Evolutionary conservation across 495 filamentous ascomycete species (phyloP).

Genomic region (Clohesyomyces aquaticus): DNA sequence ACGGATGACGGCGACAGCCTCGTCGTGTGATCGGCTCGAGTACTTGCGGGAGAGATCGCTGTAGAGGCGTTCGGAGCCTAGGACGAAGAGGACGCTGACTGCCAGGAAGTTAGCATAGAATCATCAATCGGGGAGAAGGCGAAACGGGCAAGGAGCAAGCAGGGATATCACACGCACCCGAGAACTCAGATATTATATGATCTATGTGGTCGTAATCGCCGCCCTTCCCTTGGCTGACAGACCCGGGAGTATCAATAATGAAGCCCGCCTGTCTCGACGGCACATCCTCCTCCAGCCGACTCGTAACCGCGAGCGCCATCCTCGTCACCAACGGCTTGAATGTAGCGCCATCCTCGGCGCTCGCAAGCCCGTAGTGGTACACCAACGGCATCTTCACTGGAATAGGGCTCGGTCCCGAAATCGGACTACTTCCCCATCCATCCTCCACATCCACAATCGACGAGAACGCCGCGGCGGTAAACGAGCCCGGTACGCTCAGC

Average conservation of each 20-base stretch:
- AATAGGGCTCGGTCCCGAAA: conserved; percentile 81
- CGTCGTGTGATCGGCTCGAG: conserved; percentile 65
- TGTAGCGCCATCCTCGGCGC: conserved; percentile 73
- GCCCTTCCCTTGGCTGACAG: conserved; percentile 63
- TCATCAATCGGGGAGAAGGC: not conserved
- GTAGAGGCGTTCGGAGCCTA: conserved; percentile 82
- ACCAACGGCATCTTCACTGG: conserved; percentile 90
- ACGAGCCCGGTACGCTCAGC: conserved; percentile 79
- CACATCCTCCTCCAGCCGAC: conserved; percentile 77
- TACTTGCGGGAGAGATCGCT: conserved; percentile 77
- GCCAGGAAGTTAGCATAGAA: conserved; percentile 14
- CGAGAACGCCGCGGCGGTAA: conserved; percentile 81
- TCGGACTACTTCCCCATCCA: conserved; percentile 89
- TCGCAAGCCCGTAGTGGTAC: conserved; percentile 82
- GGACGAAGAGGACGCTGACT: conserved; percentile 78
- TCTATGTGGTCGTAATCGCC: conserved; percentile 71
- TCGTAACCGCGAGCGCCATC: conserved; percentile 77
- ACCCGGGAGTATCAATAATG: conserved; percentile 83
- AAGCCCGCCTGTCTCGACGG: conserved; percentile 71
- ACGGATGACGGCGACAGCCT: conserved; percentile 71
- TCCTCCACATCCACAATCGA: conserved; percentile 87
- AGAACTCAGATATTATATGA: conserved; percentile 87
- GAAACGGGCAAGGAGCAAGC: not conserved
- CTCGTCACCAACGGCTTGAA: conserved; percentile 76
- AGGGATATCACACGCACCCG: conserved; percentile 55